Base-by-base conservation (phyloP, 306 rosid genomes). In the Vigna mungo region DNA sequence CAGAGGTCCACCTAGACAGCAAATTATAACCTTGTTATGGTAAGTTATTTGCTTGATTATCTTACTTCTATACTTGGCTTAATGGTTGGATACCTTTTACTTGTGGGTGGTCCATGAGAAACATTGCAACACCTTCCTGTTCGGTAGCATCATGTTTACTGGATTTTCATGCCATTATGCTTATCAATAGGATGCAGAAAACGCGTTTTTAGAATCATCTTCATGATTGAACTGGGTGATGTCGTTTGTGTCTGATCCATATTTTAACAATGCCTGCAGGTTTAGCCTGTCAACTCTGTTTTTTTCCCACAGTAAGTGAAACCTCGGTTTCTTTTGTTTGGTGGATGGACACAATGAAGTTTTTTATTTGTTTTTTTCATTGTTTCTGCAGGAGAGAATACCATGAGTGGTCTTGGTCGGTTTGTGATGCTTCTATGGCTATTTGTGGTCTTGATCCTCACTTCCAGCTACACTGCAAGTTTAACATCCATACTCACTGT, bases 401-500 rank as follows among this genome's bases (percentile, higher is more conserved):
- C 99, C 37, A 54, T 89, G 93, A 92, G 99, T 75, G 68, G 87
- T 78, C 96, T 95, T 25, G 99, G 96, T 56, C 97, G 99, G 20
- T 64, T 83, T 41, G 99, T 95, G 85, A 61, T 95, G 64, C 78
- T 92, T 62, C 82, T 95, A 83, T 95, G 99, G 99, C 83, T 95
- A 51, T 95, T 95, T 86, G 97, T 95, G 76, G 99, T 95, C 66
- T 87, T 95, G 92, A 95, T 95, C 66, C 87, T 95, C 73, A 95
- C 86, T 80, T 95, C 97, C 47, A 95, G 99, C 86, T 95, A 92
- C 90, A 92, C 99, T 15, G 99, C 99, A n/a, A 95, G 99, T 86
- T 88, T 92, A 84, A 91, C 99, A 64, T 95, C 99, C 78, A 90
- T 95, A 84, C 97, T 95, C 81, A 95, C 99, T 60, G 97, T 95